Conservation (phyloP, 2,329 filamentous ascomycete genomes). For the Trichoderma brevicompactum region DNA sequence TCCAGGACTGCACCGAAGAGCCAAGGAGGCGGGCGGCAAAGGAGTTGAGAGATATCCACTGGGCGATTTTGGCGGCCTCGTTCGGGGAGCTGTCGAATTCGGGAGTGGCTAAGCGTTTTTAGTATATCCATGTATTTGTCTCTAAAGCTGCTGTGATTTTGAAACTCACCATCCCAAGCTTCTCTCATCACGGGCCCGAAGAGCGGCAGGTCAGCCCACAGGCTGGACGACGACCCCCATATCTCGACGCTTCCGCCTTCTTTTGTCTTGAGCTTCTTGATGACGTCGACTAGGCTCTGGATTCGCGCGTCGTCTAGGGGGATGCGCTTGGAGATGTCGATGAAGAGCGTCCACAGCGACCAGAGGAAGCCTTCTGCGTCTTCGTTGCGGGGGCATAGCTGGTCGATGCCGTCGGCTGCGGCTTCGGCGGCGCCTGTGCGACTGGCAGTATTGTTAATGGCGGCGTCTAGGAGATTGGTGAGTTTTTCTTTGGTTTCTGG, state of each 20-base stretch:
- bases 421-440: constrained; percentile 30
- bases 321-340: constrained; percentile 36
- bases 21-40: constrained; percentile 41
- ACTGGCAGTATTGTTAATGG: constrained; percentile 32
- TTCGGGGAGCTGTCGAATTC: constrained; percentile 35
- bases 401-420: constrained; percentile 36
- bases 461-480: constrained; percentile 34
- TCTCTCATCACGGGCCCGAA: constrained; percentile 40
- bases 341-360: constrained; percentile 38
- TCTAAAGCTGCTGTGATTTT: background rate
- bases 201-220: constrained; percentile 42
- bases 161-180: constrained; percentile 38
- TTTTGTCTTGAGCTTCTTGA: constrained; percentile 35
- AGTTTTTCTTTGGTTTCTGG: background rate
- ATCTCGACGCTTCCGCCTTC: constrained; percentile 36
- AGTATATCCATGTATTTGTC: background rate
- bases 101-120: constrained; percentile 33
- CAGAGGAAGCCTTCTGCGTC: constrained; percentile 38
- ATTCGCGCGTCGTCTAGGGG: constrained; percentile 37
- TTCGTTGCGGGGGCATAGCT: constrained; percentile 33
- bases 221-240: constrained; percentile 35
- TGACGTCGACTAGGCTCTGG: constrained; percentile 34
- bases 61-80: constrained; percentile 32
- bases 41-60: constrained; percentile 43
- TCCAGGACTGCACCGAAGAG: constrained; percentile 33